These are phyloP conservation scores for Silybum marianum DNA, from an alignment of 129 eudicot genomes.

Conservation along the genomic window DNA sequence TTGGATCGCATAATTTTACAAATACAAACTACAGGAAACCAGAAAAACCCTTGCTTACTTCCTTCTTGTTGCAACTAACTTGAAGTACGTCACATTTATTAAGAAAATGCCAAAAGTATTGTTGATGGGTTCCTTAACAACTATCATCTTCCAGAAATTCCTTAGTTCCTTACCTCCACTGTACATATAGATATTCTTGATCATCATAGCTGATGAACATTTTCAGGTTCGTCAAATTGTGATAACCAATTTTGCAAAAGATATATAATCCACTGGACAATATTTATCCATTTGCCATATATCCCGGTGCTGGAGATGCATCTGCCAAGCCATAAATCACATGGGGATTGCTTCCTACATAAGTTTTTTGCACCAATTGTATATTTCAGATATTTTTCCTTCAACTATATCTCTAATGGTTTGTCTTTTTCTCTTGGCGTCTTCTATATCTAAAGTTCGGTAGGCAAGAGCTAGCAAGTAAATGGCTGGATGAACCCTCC, in stretches of 20 bases:
- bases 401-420: conserved; percentile 46
- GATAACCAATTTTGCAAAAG: conserved; percentile 4
- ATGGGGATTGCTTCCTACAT: conserved; percentile 25
- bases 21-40: conserved; percentile 17
- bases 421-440: conserved; percentile 54
- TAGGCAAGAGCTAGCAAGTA: conserved; percentile 95
- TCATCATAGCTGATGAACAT: conserved; percentile 5
- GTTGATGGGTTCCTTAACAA: conserved; percentile 4
- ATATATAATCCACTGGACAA: background rate
- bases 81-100: background rate
- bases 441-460: conserved; percentile 90
- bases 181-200: conserved; percentile 19
- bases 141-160: conserved; percentile 8
- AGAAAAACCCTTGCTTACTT: background rate
- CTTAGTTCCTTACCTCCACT: conserved; percentile 16
- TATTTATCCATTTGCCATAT: conserved; percentile 19
- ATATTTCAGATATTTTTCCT: conserved; percentile 47
- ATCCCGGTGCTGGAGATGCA: conserved; percentile 6
- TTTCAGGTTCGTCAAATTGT: conserved; percentile 2
- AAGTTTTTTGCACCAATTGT: conserved; percentile 71
- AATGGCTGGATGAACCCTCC: conserved; percentile 96
- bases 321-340: conserved; percentile 3
- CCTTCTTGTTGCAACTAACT: background rate
- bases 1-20: conserved; percentile 19
- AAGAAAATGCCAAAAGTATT: background rate